Percentiles rank a stretch among this genome's conserved stretches.
These are phyloP conservation scores for Fomitopsis serialis DNA, from an alignment of 768 basidiomycete species.

Conservation along the genomic window DNA sequence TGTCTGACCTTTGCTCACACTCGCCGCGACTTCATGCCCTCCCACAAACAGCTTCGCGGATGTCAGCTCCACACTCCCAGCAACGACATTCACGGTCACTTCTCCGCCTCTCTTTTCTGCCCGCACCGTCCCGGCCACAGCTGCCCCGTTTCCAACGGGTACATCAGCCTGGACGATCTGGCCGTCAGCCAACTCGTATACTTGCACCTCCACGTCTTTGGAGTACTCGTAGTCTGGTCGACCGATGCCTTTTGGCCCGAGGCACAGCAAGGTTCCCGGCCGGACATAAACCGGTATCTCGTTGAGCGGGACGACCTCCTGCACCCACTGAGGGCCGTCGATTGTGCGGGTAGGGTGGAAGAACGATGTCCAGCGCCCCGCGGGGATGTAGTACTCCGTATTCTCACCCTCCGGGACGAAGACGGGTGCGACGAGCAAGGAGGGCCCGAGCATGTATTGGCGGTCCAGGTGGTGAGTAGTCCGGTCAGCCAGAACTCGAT, in stretches of 20 bases:
- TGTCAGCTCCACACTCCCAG: constrained; percentile 9
- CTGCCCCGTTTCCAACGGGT: constrained; percentile 35
- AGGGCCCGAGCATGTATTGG: constrained; percentile 56
- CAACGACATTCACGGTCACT: constrained; percentile 16
- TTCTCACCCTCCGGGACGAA: constrained; percentile 50
- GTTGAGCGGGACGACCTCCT: constrained; percentile 56
- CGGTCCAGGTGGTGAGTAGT: constrained; percentile 56
- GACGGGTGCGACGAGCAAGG: constrained; percentile 58
- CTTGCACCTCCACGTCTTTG: constrained; percentile 41
- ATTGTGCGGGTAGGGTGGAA: constrained; percentile 49
- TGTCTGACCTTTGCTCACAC: constrained; percentile 2
- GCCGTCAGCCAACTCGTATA: constrained; percentile 49
- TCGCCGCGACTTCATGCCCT: constrained; percentile 2
- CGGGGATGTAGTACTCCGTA: constrained; percentile 55
- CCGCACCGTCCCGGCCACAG: constrained; percentile 36
- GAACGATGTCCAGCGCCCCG: constrained; percentile 56
- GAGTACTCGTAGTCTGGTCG: constrained; percentile 60
- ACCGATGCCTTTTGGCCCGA: constrained; percentile 47
- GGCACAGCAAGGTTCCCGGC: constrained; percentile 47
- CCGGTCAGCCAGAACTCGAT: constrained; percentile 55
- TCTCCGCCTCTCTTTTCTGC: constrained; percentile 29
- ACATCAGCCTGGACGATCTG: constrained; percentile 33
- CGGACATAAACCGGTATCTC: constrained; percentile 66
- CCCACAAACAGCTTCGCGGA: constrained; percentile 10
- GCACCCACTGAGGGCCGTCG: constrained; percentile 57